A percentile compares a stretch with the other conserved stretches of the same genome.
phyloP scores from a whole-genome alignment of 768 basidiomycete species.

The Russula olivacea region DNA sequence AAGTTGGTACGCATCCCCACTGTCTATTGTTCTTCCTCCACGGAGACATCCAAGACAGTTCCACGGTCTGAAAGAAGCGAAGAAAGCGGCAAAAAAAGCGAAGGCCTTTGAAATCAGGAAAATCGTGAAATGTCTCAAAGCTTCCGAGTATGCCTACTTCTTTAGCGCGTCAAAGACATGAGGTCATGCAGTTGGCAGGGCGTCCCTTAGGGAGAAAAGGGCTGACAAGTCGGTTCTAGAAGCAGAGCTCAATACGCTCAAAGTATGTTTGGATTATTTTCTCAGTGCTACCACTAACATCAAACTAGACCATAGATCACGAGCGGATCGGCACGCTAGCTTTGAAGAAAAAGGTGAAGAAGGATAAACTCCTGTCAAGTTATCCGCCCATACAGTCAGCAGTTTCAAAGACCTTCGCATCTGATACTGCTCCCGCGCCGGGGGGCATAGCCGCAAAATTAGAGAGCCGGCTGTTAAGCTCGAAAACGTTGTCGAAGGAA shows the following conservation, averaged over 20 bases:
- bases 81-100: conserved; percentile 74
- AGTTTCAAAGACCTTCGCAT: conserved; percentile 31
- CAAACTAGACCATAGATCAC: conserved; percentile 48
- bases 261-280: conserved; percentile 43
- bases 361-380: conserved; percentile 53
- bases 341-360: conserved; percentile 65
- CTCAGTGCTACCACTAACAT: neutral
- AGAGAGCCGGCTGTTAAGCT: conserved; percentile 68
- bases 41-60: conserved; percentile 42
- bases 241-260: conserved; percentile 54
- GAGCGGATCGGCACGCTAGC: conserved; percentile 58
- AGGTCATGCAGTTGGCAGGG: conserved; percentile 25
- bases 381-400: conserved; percentile 36
- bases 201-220: conserved; percentile 35
- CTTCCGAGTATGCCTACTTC: conserved; percentile 46
- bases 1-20: conserved; percentile 16
- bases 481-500: conserved; percentile 62
- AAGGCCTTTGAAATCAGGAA: conserved; percentile 77
- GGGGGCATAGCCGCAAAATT: conserved; percentile 52
- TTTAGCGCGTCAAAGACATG: neutral
- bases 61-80: conserved; percentile 65
- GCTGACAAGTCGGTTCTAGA: conserved; percentile 46
- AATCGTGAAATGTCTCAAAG: conserved; percentile 76
- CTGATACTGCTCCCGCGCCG: conserved; percentile 23
- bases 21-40: neutral